A percentile compares a stretch with the other conserved stretches of the same genome.
Conservation (phyloP, 2,329 filamentous ascomycete species). For the Aspergillus persii region DNA sequence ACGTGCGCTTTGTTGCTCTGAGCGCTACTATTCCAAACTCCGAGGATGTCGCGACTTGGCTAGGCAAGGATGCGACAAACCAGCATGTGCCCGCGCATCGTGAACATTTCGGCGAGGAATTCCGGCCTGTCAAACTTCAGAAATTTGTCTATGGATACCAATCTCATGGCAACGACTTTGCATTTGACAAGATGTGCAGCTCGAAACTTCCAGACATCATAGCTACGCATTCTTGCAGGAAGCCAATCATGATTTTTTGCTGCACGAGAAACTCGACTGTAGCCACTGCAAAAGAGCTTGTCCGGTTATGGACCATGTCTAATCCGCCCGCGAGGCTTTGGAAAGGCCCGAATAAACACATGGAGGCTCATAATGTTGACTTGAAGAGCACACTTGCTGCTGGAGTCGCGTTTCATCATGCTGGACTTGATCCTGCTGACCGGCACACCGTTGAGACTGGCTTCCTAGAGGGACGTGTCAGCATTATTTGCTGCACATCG, state of each 20-base stretch:
- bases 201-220: constrained; percentile 65
- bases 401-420: constrained; percentile 81
- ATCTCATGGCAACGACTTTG: constrained; percentile 66
- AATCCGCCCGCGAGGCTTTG: constrained; percentile 58
- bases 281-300: constrained; percentile 65
- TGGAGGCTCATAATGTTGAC: constrained; percentile 58
- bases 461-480: constrained; percentile 69
- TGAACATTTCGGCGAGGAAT: constrained; percentile 74
- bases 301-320: constrained; percentile 61
- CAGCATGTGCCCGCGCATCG: constrained; percentile 62
- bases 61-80: constrained; percentile 64
- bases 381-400: constrained; percentile 53
- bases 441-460: constrained; percentile 64
- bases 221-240: constrained; percentile 62
- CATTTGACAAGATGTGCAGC: constrained; percentile 70
- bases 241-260: constrained; percentile 82
- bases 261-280: constrained; percentile 71
- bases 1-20: constrained; percentile 75
- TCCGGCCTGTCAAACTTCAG: constrained; percentile 72
- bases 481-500: constrained; percentile 81
- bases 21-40: constrained; percentile 84
- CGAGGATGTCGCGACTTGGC: constrained; percentile 74
- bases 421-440: constrained; percentile 66
- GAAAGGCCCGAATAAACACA: constrained; percentile 54
- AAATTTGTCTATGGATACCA: constrained; percentile 75